These are phyloP conservation scores for Trypanosoma conorhini DNA, from an alignment of 208 protist species.

Conservation along the genomic window DNA sequence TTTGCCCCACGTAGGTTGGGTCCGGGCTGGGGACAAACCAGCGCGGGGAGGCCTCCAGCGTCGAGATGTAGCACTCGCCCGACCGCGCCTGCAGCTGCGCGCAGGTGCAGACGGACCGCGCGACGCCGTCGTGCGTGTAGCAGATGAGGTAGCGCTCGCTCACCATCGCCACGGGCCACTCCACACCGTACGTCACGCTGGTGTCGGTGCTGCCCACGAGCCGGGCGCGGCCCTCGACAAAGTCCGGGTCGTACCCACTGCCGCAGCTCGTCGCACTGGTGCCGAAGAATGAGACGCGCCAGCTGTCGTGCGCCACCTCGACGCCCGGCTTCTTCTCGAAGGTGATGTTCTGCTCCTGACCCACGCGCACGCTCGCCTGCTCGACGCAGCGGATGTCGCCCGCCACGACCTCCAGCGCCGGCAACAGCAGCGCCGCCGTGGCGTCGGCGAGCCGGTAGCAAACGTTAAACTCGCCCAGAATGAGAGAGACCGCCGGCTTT, in stretches of 20 bases:
- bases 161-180: conserved; percentile 81
- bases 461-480: conserved; percentile 61
- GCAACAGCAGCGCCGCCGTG: conserved; percentile 58
- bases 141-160: conserved; percentile 76
- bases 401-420: conserved; percentile 42
- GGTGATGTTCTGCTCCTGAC: conserved; percentile 57
- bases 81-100: conserved; percentile 65
- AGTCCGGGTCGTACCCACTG: conserved; percentile 52
- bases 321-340: conserved; percentile 58
- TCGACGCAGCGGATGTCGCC: conserved; percentile 69
- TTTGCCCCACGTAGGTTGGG: conserved; percentile 87
- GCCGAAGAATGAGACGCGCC: conserved; percentile 80
- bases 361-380: conserved; percentile 52
- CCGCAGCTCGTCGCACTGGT: conserved; percentile 46
- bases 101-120: conserved; percentile 77
- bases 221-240: conserved; percentile 46
- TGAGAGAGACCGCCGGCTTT: conserved; percentile 30
- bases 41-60: conserved; percentile 44
- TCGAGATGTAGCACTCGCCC: conserved; percentile 73
- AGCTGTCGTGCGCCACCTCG: conserved; percentile 57
- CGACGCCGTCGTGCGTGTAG: conserved; percentile 60
- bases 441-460: conserved; percentile 75
- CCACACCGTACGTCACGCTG: conserved; percentile 63
- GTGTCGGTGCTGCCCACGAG: conserved; percentile 36
- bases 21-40: conserved; percentile 46